Evolutionary conservation across 768 basidiomycete genomes (phyloP).

Genomic region (Naematelia aurantialba): DNA sequence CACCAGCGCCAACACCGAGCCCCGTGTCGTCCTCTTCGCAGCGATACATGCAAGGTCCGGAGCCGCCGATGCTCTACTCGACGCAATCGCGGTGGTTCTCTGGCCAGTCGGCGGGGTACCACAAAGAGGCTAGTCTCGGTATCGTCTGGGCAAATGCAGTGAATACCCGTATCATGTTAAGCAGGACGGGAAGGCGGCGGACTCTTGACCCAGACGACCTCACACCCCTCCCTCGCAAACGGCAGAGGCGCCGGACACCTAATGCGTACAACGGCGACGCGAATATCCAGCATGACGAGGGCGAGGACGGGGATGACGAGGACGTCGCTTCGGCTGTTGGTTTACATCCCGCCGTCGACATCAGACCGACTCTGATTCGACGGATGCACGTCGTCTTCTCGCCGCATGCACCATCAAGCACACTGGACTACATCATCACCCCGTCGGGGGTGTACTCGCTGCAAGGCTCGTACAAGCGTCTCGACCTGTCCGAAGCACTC

Average conservation of each 20-base stretch:
- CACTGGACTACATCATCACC: slow-evolving; percentile 73
- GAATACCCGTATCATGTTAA: slow-evolving; percentile 77
- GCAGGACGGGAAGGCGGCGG: slow-evolving; percentile 67
- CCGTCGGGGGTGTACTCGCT: slow-evolving; percentile 57
- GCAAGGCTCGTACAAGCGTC: slow-evolving; percentile 14
- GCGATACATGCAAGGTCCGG: slow-evolving; percentile 16
- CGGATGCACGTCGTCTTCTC: slow-evolving; percentile 75
- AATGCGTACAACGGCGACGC: not conserved
- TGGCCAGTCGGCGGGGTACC: slow-evolving; percentile 60
- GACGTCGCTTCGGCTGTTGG: not conserved
- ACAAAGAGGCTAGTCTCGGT: slow-evolving; percentile 78
- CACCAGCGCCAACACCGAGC: not conserved
- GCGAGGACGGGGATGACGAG: slow-evolving; percentile 50
- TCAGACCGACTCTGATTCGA: slow-evolving; percentile 58
- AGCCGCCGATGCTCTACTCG: slow-evolving; percentile 58
- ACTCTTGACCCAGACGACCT: slow-evolving; percentile 52
- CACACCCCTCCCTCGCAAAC: slow-evolving; percentile 19
- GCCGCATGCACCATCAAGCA: slow-evolving; percentile 58
- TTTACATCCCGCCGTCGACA: slow-evolving; percentile 15
- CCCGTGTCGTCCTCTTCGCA: not conserved
- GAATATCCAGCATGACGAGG: slow-evolving; percentile 21
- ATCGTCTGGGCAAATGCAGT: slow-evolving; percentile 92
- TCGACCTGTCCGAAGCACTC: slow-evolving; percentile 13
- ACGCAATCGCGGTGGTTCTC: slow-evolving; percentile 75
- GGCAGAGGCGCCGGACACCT: slow-evolving; percentile 44